Percentiles rank a stretch among this genome's conserved stretches.
Evolutionary conservation across 2,329 filamentous ascomycete genomes (phyloP).

Genomic region (Golovinomyces cichoracearum): DNA sequence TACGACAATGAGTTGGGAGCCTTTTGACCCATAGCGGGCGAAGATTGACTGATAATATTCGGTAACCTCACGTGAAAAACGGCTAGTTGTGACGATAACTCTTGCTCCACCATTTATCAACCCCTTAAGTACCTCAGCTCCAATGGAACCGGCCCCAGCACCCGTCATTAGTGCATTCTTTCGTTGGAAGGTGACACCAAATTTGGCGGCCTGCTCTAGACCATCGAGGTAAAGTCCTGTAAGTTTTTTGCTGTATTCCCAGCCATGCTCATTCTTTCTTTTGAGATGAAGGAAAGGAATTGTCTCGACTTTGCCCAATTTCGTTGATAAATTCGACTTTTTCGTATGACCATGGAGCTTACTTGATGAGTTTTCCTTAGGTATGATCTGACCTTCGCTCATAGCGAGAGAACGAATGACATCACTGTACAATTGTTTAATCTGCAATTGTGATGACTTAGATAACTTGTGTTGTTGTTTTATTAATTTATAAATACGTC

Average conservation of each 20-base stretch:
- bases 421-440: constrained; percentile 83
- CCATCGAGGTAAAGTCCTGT: constrained; percentile 82
- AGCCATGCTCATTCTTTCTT: constrained; percentile 75
- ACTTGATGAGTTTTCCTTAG: constrained; percentile 42
- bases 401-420: constrained; percentile 83
- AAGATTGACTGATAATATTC: constrained; percentile 99
- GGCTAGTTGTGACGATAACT: constrained; percentile 86
- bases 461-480: constrained; percentile 95
- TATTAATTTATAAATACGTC: constrained; percentile 92
- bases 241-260: constrained; percentile 99
- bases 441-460: constrained; percentile 85
- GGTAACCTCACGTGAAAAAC: constrained; percentile 89
- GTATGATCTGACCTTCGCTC: constrained; percentile 95
- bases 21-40: constrained; percentile 70
- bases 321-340: constrained; percentile 29
- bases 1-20: constrained; percentile 89
- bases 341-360: constrained; percentile 30
- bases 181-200: constrained; percentile 72
- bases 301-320: constrained; percentile 76
- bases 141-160: constrained; percentile 90
- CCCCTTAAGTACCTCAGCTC: constrained; percentile 85
- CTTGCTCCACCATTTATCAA: constrained; percentile 90
- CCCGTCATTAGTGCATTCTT: constrained; percentile 97
- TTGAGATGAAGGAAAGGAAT: constrained; percentile 95
- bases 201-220: constrained; percentile 63